Percentiles rank a stretch among this genome's conserved stretches.
phyloP scores from a whole-genome alignment of 2,329 filamentous ascomycete species.

The Scytalidium lignicola region DNA sequence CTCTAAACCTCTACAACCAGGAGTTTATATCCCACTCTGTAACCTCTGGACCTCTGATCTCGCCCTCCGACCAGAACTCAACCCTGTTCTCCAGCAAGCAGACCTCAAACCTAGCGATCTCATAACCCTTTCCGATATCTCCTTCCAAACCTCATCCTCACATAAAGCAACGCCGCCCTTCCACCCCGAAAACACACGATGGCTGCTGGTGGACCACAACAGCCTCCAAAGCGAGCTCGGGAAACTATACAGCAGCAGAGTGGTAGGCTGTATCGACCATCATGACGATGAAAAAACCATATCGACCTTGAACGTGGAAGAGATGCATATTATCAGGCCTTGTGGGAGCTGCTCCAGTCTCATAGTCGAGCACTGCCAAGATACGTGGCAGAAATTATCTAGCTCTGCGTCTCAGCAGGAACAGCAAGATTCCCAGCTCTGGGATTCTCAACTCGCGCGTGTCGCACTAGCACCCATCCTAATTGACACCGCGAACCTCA shows the following conservation, averaged over 20 bases:
- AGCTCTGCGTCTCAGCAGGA: constrained; percentile 16
- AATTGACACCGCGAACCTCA: constrained; percentile 66
- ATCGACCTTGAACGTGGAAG: constrained; percentile 34
- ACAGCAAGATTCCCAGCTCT: constrained; percentile 30
- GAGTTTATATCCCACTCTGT: constrained; percentile 65
- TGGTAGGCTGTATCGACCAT: constrained; percentile 70
- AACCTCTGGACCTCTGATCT: constrained; percentile 67
- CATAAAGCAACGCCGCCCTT: constrained; percentile 30
- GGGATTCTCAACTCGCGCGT: constrained; percentile 56
- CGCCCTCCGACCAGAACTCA: constrained; percentile 66
- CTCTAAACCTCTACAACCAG: not conserved
- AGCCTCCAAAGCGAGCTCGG: constrained; percentile 58
- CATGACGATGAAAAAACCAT: constrained; percentile 67
- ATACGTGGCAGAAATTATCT: constrained; percentile 52
- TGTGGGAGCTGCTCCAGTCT: constrained; percentile 71
- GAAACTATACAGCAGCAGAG: constrained; percentile 42
- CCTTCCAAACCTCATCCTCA: constrained; percentile 44
- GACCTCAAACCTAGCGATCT: constrained; percentile 56
- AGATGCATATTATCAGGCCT: constrained; percentile 58
- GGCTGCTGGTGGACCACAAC: constrained; percentile 80
- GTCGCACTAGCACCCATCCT: constrained; percentile 67
- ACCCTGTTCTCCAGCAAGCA: constrained; percentile 57
- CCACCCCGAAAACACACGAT: constrained; percentile 52
- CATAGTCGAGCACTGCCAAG: constrained; percentile 54
- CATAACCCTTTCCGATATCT: constrained; percentile 58